These are phyloP conservation scores for Arthrobotrys entomopaga DNA, from an alignment of 2,329 filamentous ascomycete species.

Conservation along the genomic window DNA sequence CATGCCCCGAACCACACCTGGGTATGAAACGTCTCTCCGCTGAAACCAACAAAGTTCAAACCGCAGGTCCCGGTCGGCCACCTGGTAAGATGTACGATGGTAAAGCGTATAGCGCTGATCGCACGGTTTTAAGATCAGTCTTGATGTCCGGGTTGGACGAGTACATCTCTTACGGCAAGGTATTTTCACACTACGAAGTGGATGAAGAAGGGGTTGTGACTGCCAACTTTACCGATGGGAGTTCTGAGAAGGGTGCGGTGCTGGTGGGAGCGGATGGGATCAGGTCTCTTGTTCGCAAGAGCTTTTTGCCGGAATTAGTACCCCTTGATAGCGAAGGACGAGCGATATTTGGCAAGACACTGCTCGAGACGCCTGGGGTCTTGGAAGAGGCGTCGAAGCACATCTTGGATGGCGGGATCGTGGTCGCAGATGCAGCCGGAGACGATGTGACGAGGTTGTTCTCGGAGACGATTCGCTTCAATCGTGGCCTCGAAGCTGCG, in stretches of 20 bases:
- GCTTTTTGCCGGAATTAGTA: slow-evolving; percentile 11
- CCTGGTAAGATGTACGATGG: background rate
- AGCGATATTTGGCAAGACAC: slow-evolving; percentile 36
- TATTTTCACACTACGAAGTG: slow-evolving; percentile 19
- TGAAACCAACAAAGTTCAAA: slow-evolving; percentile 2
- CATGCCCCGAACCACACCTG: slow-evolving; percentile 3
- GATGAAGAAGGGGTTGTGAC: slow-evolving; percentile 6
- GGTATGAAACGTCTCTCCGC: slow-evolving; percentile 16
- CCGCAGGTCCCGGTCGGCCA: background rate
- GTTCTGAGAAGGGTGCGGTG: slow-evolving; percentile 7
- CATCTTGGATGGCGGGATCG: slow-evolving; percentile 10
- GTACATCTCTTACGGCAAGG: slow-evolving; percentile 27
- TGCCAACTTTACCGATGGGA: slow-evolving; percentile 22
- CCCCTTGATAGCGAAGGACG: slow-evolving; percentile 32
- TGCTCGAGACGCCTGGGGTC: slow-evolving; percentile 9
- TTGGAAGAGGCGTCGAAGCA: slow-evolving; percentile 6
- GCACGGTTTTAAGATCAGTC: slow-evolving; percentile 16
- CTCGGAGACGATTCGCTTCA: slow-evolving; percentile 27
- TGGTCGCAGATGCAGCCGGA: slow-evolving; percentile 7
- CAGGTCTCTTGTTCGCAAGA: slow-evolving; percentile 17
- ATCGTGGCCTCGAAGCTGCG: slow-evolving; percentile 2
- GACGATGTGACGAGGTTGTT: slow-evolving; percentile 12
- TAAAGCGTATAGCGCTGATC: slow-evolving; percentile 22
- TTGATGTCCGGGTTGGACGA: slow-evolving; percentile 23
- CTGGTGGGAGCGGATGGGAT: slow-evolving; percentile 22